Base-by-base conservation (phyloP, 495 filamentous ascomycete genomes). In the Tetracladium setigerum region DNA sequence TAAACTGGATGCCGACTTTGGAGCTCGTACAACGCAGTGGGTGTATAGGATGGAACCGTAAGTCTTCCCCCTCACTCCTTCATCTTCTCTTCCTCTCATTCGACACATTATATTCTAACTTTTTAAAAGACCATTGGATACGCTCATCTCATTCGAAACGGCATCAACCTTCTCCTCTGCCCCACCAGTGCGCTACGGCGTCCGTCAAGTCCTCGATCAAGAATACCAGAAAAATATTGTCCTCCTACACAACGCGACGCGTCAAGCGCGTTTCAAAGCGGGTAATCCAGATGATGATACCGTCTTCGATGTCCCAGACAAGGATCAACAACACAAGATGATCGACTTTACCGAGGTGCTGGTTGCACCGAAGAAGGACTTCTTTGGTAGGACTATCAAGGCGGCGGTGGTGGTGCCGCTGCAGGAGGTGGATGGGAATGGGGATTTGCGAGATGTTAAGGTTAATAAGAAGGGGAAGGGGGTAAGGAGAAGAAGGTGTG, bases 41-140 rank as follows among this genome's bases (percentile, higher is more conserved):
- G 81, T 91, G 10, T 95, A 92, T 62, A 79, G 92, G 30, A 92
- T 98, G 91, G 90, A 96, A 57, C 92, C 92, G 78, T 89, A 71
- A 71, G 83, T 81, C 7, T 39, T 40, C 31, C 33, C 42, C 37
- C 42, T 34, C 22, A 16, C 17, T 30, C 37, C 7, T 37, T 15
- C 11, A 42, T 30, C 10, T 42, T 18, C 18, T 38, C 42, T 31
- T 43, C 17, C 14, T 47, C 11, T 46, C 17, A 39, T 38, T 30
- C 35, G 18, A 10, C n/a, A 41, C 10, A 37, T 57, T 7, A 16
- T 52, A 37, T 57, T 7, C 27, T 52, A 44, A 54, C 38, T 30
- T 27, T 6, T 11, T 18, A 27, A 4, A 17, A 84, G 80, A 39
- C 77, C 83, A 2, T 58, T 95, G 16, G 91, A 97, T 62, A 63